Evolutionary conservation across 306 rosid species (phyloP), one percentile per base, ranked within the genome.

Genomic region (Lathyrus oleraceus): DNA sequence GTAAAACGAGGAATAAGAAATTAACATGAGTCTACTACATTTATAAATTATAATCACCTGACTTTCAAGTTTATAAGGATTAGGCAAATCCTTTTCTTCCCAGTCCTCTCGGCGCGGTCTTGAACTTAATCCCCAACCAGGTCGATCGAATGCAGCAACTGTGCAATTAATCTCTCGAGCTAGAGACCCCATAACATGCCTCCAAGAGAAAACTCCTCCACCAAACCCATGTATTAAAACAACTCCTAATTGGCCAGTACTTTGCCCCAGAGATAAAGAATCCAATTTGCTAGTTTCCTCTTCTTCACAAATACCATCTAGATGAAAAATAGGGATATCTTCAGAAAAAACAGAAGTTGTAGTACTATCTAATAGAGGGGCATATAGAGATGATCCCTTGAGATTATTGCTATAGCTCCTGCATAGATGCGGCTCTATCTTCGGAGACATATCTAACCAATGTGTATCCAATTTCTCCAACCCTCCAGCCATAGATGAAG

Each of bases 201-300:
- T 85, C 98, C 97, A 93, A 42, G 97, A 88, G 83, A 93, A 93
- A 76, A 90, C 94, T 38, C 98, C 97, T 59, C 98, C 98, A 53
- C 97, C 98, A 76, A 93, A 93, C 53, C 98, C 98, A 66, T 93
- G 98, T 40, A 93, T 86, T 64, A 93, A 81, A 56, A 93, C 89
- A 72, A 85, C 79, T 71, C 97, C 97, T 62, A 88, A 58, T 69
- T 81, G 85, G 14, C 79, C 87, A 64, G 48, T 74, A 15, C 69
- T 83, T 61, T 68, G 74, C 30, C 81, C 86, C 71, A 48, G 14
- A 36, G 68, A 51, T 67, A 75, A 35, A 49, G 81, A 79, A 69
- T 71, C 73, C 69, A 82, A 16, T 65, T 71, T 86, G 67, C 59
- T 54, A 60, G 71, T 69, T 79, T 84, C 93, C 47, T 76, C 86